A percentile compares a stretch with the other conserved stretches of the same genome.
phyloP scores from a whole-genome alignment of 1,284 basidiomycete genomes.

The Nidula niveotomentosa region DNA sequence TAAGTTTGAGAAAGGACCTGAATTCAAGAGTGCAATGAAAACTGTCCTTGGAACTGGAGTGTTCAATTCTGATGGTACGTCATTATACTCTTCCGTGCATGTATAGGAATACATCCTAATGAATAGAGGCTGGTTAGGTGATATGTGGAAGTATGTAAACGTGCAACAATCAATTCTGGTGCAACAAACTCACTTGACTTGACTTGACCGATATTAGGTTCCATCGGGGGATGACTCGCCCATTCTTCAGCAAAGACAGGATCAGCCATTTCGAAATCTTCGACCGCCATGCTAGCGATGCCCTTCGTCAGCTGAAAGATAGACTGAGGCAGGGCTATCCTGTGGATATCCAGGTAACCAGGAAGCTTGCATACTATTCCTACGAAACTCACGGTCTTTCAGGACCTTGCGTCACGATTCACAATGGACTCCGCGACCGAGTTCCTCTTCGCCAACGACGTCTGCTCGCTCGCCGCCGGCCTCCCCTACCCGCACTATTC shows the following conservation, averaged over 20 bases:
- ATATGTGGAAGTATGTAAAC: conserved; percentile 34
- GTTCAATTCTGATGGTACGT: conserved; percentile 36
- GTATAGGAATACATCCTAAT: background rate
- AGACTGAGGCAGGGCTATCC: conserved; percentile 41
- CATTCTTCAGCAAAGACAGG: conserved; percentile 52
- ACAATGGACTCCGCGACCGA: conserved; percentile 43
- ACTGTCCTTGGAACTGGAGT: conserved; percentile 44
- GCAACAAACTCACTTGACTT: background rate
- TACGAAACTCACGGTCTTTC: background rate
- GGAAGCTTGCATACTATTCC: background rate
- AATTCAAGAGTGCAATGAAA: conserved; percentile 16
- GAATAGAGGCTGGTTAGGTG: conserved; percentile 13
- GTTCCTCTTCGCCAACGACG: conserved; percentile 34
- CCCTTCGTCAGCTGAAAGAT: conserved; percentile 31
- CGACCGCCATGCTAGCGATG: conserved; percentile 36
- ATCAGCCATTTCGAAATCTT: conserved; percentile 55
- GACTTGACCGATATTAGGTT: conserved; percentile 25
- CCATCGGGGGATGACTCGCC: conserved; percentile 49
- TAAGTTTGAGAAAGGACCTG: conserved; percentile 38
- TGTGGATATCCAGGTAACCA: conserved; percentile 49
- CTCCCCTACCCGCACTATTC: conserved; percentile 32
- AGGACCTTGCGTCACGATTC: conserved; percentile 40
- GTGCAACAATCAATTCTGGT: background rate
- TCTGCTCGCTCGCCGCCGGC: conserved; percentile 26
- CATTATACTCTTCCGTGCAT: background rate